Percentiles rank a stretch among this genome's conserved stretches.
These are phyloP conservation scores for Oryza officinalis DNA, from an alignment of 176 grass and related monocot genomes.

Conservation along the genomic window DNA sequence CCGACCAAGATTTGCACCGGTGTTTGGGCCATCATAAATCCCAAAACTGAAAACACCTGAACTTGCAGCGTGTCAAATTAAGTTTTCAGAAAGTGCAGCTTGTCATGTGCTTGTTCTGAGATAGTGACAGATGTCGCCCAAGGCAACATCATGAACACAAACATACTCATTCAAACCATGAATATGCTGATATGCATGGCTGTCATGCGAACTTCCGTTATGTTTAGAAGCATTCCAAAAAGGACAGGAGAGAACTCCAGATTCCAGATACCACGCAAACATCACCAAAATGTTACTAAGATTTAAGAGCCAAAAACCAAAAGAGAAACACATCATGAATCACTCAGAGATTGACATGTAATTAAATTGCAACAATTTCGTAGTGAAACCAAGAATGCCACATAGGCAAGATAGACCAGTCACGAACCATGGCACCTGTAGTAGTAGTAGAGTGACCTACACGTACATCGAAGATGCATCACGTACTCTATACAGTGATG, in stretches of 20 bases:
- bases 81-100: not conserved
- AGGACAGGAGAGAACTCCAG: not conserved
- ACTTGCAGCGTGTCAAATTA: not conserved
- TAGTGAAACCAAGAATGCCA: conserved; percentile 18
- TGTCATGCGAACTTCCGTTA: not conserved
- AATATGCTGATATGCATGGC: no score
- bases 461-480: conserved; percentile 6
- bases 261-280: not conserved
- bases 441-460: not conserved
- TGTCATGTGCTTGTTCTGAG: not conserved
- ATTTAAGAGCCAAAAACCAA: not conserved
- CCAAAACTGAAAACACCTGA: not conserved
- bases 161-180: no score
- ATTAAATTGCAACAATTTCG: not conserved
- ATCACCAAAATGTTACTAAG: not conserved
- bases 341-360: not conserved
- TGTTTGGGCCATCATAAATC: not conserved
- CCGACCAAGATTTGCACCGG: not conserved
- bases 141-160: not conserved
- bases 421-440: not conserved
- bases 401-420: not conserved
- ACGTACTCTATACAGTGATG: conserved; percentile 2
- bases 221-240: not conserved
- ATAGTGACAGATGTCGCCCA: not conserved
- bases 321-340: not conserved